Base-by-base conservation (phyloP, 345 rosid genomes). In the Salix arbutifolia region DNA sequence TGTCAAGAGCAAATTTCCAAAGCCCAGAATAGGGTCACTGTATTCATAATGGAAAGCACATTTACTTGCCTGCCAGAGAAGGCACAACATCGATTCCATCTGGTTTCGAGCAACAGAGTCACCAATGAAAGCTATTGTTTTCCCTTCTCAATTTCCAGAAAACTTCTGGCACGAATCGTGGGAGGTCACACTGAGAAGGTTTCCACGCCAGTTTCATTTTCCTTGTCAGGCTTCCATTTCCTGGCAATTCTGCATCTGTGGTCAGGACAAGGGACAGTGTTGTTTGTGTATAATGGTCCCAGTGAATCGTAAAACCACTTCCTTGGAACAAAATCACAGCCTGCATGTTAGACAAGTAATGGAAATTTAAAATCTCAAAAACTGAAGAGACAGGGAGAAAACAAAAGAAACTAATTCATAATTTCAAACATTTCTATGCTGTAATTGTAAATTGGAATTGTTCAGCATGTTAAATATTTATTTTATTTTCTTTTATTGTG, bases 181-280 rank as follows among this genome's bases (percentile, higher is more conserved):
- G 97, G 80, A 96, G 97, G 30, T 92, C 87, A 83, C 99, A 96
- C 65, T 87, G 86, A 70, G 83, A 82, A 28, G 99, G 99, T 71
- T 87, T 94, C 99, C 98, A 96, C 97, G 90, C 97, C 97, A 96
- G 86, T 85, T 90, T 96, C 98, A 56, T 96, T 91, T 79, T 90
- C 94, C 74, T 82, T 90, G 80, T 96, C 99, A 42, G 97, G 94
- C 99, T 89, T 74, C 98, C 99, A 76, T 96, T 96, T 13, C 99
- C 84, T 90, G 99, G 87, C 99, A 96, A 86, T 96, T 96, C 88
- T 92, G 98, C 98, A 90, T 92, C 92, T 94, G 99, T 38, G n/a
- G 97, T 90, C 67, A 94, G 42, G 70, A 92, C 85, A 67, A n/a
- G n/a, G 98, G 98, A 83, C 99, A 96, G 94, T 78, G 86, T 94